Evolutionary conservation across 208 protist genomes (phyloP), one percentile per base, ranked within the genome.

Genomic region (Trichomonas vaginalis): DNA sequence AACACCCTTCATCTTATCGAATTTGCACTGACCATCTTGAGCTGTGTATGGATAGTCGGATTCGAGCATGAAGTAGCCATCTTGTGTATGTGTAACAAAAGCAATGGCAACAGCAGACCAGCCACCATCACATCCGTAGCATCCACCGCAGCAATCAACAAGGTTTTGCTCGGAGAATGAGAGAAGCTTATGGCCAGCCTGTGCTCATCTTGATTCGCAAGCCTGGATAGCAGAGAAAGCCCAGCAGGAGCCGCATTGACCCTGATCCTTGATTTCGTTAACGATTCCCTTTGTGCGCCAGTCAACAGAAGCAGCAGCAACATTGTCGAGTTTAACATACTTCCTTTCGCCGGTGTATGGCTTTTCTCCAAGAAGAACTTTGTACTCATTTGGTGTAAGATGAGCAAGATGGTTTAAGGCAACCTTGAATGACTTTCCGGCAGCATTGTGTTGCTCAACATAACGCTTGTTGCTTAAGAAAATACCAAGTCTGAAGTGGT

Each of bases 111-210:
- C 61, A 80, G 27, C 8, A 35, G 23, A 27, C 14, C n/a, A n/a
- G 8, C 61, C 61, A 80, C 61, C 61, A 80, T 80, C 27, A n/a
- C 61, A 80, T 35, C 61, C 61, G n/a, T 80, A 80, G 96, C 98
- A 97, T 49, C 97, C 97, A 15, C 87, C 97, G n/a, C n/a, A n/a
- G n/a, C n/a, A n/a, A n/a, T n/a, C 21, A 98, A 98, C 32, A 99
- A 97, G n/a, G 95, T 97, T 39, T 95, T 23, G 21, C 97, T 96
- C n/a, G n/a, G n/a, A n/a, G n/a, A n/a, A n/a, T n/a, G n/a, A n/a
- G n/a, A n/a, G n/a, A n/a, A n/a, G n/a, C n/a, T n/a, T n/a, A n/a
- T n/a, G n/a, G n/a, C n/a, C n/a, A n/a, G n/a, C n/a, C n/a, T n/a
- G n/a, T n/a, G n/a, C n/a, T n/a, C n/a, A n/a, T n/a, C n/a, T n/a